phyloP scores from a whole-genome alignment of 1,139 yeast genomes.

The Sugiyamaella sp. region DNA sequence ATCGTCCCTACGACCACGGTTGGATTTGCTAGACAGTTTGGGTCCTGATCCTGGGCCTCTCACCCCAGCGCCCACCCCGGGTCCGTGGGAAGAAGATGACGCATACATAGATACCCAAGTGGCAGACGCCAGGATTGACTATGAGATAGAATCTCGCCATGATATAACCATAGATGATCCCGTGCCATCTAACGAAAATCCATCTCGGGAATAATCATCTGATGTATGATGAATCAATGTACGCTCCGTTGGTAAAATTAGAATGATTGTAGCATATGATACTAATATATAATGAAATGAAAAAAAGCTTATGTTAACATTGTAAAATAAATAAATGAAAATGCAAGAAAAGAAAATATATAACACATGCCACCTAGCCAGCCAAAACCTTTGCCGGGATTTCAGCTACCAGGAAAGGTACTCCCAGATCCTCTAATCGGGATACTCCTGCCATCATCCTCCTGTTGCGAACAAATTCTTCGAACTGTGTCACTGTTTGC shows the following conservation, averaged over 20 bases:
- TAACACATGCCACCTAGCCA: conserved; percentile 22
- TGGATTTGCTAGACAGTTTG: conserved; percentile 21
- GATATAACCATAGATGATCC: no score
- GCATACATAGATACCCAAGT: no score
- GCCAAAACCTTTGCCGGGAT: conserved; percentile 39
- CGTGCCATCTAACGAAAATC: no score
- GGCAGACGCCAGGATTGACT: no score
- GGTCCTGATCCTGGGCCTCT: conserved; percentile 27
- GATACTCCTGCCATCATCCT: conserved; percentile 35
- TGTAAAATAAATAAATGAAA: conserved; percentile 21
- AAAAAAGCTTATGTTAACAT: conserved; percentile 12
- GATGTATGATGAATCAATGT: no score
- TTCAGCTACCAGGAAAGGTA: conserved; percentile 52
- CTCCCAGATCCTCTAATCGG: conserved; percentile 40
- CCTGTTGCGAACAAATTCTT: conserved; percentile 51
- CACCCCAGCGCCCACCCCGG: conserved; percentile 25
- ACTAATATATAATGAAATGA: neutral
- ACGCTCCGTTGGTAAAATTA: no score
- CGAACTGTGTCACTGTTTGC: conserved; percentile 58
- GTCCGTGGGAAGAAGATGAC: conserved; percentile 16
- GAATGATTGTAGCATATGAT: conserved; percentile 2
- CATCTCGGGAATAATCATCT: no score
- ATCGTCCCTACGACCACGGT: conserved; percentile 12
- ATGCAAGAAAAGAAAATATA: conserved; percentile 15
- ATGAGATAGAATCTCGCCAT: no score